Evolutionary conservation across 2,329 filamentous ascomycete genomes (phyloP), one percentile per base, ranked within the genome.

Genomic region (Fusarium sp.): DNA sequence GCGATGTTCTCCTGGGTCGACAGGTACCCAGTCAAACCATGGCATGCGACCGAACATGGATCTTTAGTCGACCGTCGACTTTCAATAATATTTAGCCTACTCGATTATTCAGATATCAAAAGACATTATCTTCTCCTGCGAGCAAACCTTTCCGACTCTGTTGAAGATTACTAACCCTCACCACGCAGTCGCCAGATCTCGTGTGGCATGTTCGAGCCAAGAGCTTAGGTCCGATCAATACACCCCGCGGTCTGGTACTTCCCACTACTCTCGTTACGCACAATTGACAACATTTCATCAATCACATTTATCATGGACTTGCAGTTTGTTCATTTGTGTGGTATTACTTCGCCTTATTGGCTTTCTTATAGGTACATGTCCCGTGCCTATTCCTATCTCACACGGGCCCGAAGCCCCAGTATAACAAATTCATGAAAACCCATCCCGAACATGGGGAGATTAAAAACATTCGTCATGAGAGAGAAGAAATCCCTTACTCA

Each of bases 401-500:
- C 70, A 72, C 61, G 13, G 60, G 57, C 56, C 38, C 54, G 23
- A 36, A 37, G 66, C 66, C 58, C 37, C 41, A 42, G 31, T 57
- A 59, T 62, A 65, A 65, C 57, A 63, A 63, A 60, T 58, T 72
- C 70, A 67, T 62, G 56, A 63, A 62, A 50, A 28, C 57, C 51
- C 41, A 37, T 60, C 40, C 45, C 61, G 36, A 68, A 57, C 46
- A 60, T 59, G 45, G 52, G 45, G 45, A 45, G 45, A 52, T 63
- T 63, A 59, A 65, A 52, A 65, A 52, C 34, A 57, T 65, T 62
- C 49, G 46, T 44, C 38, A 60, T 49, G 40, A 57, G 41, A 57
- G 47, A 61, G 23, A 33, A 56, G 46, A 61, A 28, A 28, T 54
- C 75, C 57, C 77, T 86, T 91, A 94, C 78, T 94, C 89, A 81